phyloP scores from a whole-genome alignment of 495 filamentous ascomycete species.

The Annulohypoxylon nitens region DNA sequence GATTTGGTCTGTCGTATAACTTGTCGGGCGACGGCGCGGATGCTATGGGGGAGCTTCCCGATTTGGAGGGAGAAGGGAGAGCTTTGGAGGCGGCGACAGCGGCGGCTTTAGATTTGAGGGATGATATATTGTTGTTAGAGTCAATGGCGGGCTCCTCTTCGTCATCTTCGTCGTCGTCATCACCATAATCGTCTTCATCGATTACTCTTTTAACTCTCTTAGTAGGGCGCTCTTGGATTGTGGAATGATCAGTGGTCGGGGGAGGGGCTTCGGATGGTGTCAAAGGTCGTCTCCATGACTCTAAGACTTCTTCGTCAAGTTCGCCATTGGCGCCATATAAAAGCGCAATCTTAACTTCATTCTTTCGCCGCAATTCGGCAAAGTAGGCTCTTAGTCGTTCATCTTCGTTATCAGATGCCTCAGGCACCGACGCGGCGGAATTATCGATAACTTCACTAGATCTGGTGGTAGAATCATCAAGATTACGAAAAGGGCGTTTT shows the following conservation, averaged over 20 bases:
- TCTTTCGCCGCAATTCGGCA: conserved; percentile 57
- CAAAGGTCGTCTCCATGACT: conserved; percentile 54
- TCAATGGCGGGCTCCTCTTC: conserved; percentile 54
- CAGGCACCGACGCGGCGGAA: conserved; percentile 62
- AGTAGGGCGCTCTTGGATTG: conserved; percentile 61
- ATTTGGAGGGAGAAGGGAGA: conserved; percentile 68
- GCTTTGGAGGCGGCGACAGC: conserved; percentile 58
- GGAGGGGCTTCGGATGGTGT: conserved; percentile 52
- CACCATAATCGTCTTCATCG: conserved; percentile 84
- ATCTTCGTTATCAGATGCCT: conserved; percentile 65
- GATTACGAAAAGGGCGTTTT: conserved; percentile 47
- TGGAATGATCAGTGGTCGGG: conserved; percentile 62
- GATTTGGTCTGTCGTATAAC: conserved; percentile 61
- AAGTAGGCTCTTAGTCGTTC: conserved; percentile 61
- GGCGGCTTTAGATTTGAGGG: conserved; percentile 72
- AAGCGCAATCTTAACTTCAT: conserved; percentile 64
- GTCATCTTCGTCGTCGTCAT: conserved; percentile 83
- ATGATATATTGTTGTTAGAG: conserved; percentile 60
- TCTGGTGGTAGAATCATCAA: conserved; percentile 56
- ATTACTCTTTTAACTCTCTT: conserved; percentile 67
- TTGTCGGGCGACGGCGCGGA: conserved; percentile 66
- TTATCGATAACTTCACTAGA: conserved; percentile 57
- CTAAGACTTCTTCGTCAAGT: conserved; percentile 57
- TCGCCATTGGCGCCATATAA: conserved; percentile 86
- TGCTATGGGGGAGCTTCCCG: conserved; percentile 68